phyloP scores from a whole-genome alignment of 2,329 filamentous ascomycete genomes.

The Onygena corvina region DNA sequence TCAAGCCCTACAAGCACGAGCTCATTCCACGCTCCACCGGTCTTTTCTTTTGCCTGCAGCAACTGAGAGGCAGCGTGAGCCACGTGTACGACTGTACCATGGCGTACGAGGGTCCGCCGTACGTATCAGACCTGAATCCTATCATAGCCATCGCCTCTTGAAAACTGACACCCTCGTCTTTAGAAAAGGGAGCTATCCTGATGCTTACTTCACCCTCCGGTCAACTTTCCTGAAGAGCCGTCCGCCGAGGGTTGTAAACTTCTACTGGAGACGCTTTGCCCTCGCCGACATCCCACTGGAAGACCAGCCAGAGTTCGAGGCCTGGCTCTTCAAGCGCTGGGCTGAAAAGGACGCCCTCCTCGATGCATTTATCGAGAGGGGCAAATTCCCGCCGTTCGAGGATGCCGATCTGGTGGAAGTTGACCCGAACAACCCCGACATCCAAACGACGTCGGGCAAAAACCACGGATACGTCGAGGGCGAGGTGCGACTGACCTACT shows the following conservation, averaged over 20 bases:
- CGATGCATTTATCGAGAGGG: conserved; percentile 66
- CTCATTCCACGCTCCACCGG: conserved; percentile 52
- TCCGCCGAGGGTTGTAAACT: conserved; percentile 88
- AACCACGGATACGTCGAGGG: conserved; percentile 23
- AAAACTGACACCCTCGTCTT: conserved; percentile 5
- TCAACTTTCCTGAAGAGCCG: conserved; percentile 83
- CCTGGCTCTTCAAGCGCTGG: conserved; percentile 80
- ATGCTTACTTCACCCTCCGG: conserved; percentile 74
- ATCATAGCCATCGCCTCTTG: background rate
- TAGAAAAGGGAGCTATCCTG: conserved; percentile 71
- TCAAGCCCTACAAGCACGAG: conserved; percentile 47
- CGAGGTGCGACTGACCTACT: conserved; percentile 26
- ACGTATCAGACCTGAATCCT: conserved; percentile 35
- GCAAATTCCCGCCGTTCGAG: conserved; percentile 61
- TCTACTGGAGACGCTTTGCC: conserved; percentile 84
- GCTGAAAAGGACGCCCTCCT: conserved; percentile 82
- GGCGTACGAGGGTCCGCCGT: conserved; percentile 88
- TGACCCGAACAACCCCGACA: conserved; percentile 24
- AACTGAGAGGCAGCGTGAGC: conserved; percentile 47
- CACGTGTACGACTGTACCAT: conserved; percentile 72
- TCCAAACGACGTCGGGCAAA: conserved; percentile 19
- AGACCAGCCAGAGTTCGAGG: conserved; percentile 60
- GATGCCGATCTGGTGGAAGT: conserved; percentile 39
- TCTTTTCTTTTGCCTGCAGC: conserved; percentile 49
- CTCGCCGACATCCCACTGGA: conserved; percentile 70